Evolutionary conservation across 2,329 filamentous ascomycete genomes (phyloP), one percentile per base, ranked within the genome.

Genomic region (Trichoderma hamatum): DNA sequence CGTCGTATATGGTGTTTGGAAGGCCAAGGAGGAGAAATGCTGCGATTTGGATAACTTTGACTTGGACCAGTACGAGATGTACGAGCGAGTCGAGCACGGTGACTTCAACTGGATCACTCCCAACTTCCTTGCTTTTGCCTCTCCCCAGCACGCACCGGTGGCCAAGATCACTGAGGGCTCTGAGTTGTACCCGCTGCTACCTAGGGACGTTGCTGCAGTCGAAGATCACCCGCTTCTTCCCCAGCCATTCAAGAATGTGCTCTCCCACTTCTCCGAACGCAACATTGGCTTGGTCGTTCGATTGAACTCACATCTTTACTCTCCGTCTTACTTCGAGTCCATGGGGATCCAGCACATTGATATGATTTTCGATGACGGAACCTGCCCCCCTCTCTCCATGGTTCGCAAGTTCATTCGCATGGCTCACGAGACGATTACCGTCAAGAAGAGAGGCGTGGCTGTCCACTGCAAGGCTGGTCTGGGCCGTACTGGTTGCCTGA

Each of bases 31-130:
- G 78, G 93, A 97, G 80, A 91, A 92, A 59, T 90, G 97, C 75
- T 96, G 94, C 77, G 92, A 92, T 67, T 84, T 99, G 70, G 94
- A 96, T 78, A 93, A 96, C 78, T 99, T 99, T 78, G 94, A 95
- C 76, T 86, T 99, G 24, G 94, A 97, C 82, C 93, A 97, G 88
- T 99, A 99, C 79, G 96, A 99, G 82, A 91, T 88, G 78, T 99
- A 89, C 75, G 96, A 99, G 83, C 88, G 96, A 69, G 96, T 99
- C 24, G 96, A 99, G 79, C 94, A 97, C 84, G 96, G 96, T 72
- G 96, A 99, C 82, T 99, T 99, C 90, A 99, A 99, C 87, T 99
- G 96, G 96, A 88, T 99, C 70, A 97, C 94, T 6, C 94, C 95
- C 10, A 85, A 94, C 76, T 99, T 99, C 82, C 87, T 99, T 63